These are phyloP conservation scores for Hypoxylon sp. DNA, from an alignment of 2,329 filamentous ascomycete genomes.

Conservation along the genomic window DNA sequence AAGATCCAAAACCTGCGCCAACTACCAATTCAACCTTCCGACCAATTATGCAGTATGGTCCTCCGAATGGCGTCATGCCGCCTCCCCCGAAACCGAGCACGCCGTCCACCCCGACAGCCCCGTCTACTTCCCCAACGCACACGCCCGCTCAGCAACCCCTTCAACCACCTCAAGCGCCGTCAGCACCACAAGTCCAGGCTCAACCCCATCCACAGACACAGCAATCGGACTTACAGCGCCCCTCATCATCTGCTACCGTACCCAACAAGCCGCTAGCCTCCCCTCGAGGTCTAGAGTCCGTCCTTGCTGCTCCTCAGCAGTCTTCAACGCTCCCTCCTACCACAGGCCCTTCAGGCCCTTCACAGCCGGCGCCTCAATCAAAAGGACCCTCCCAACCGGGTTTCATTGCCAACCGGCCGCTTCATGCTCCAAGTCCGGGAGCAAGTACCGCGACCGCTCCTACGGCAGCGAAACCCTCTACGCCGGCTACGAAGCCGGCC, in stretches of 20 bases:
- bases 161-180: constrained; percentile 36
- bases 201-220: constrained; percentile 36
- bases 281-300: constrained; percentile 53
- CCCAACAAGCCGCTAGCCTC: constrained; percentile 43
- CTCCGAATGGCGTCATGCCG: constrained; percentile 74
- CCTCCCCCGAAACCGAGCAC: constrained; percentile 61
- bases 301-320: constrained; percentile 53
- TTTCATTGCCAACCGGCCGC: constrained; percentile 42
- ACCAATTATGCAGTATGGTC: constrained; percentile 76
- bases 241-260: constrained; percentile 29
- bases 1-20: constrained; percentile 70
- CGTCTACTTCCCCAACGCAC: constrained; percentile 35
- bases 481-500: constrained; percentile 43
- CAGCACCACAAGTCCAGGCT: constrained; percentile 34
- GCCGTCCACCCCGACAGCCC: constrained; percentile 47
- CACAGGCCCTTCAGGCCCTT: constrained; percentile 34
- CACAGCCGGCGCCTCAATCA: constrained; percentile 52
- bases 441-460: constrained; percentile 43
- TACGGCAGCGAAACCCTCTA: constrained; percentile 44
- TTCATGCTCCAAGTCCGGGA: constrained; percentile 48
- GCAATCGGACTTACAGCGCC: constrained; percentile 38
- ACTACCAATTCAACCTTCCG: constrained; percentile 59
- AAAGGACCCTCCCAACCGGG: constrained; percentile 50
- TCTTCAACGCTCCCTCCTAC: constrained; percentile 46
- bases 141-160: constrained; percentile 23